phyloP scores from a whole-genome alignment of 768 basidiomycete species.

The Kwoniella sp. region DNA sequence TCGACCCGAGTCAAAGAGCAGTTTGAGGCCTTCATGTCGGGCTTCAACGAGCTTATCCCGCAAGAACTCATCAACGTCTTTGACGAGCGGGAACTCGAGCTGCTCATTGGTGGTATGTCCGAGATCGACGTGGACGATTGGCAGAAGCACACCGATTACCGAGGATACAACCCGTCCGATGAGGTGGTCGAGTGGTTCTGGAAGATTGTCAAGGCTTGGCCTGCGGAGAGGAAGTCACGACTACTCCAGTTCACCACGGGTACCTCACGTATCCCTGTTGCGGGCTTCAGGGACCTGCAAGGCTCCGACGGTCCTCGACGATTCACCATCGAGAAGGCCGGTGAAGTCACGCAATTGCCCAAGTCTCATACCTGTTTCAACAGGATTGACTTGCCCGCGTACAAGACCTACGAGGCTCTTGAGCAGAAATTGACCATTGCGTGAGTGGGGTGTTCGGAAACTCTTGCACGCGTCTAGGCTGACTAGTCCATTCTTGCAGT shows the following conservation, averaged over 20 bases:
- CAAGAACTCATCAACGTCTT: constrained; percentile 97
- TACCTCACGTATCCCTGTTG: constrained; percentile 75
- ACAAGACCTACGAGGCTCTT: constrained; percentile 87
- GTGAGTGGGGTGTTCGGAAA: constrained; percentile 49
- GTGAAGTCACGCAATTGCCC: constrained; percentile 90
- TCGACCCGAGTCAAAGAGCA: constrained; percentile 96
- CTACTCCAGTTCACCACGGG: constrained; percentile 95
- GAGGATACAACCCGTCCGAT: constrained; percentile 56
- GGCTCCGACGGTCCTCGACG: constrained; percentile 92
- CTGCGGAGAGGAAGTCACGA: constrained; percentile 94
- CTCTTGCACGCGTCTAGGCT: neutral
- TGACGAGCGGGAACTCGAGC: constrained; percentile 92
- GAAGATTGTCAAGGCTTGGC: constrained; percentile 97
- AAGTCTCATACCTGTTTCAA: constrained; percentile 99
- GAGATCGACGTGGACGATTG: constrained; percentile 99
- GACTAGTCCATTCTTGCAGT: constrained; percentile 15
- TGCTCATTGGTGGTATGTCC: constrained; percentile 98
- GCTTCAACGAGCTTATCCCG: constrained; percentile 98
- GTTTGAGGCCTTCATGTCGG: constrained; percentile 99
- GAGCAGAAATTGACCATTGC: constrained; percentile 86
- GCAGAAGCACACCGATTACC: constrained; percentile 99
- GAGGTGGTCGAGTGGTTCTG: constrained; percentile 95
- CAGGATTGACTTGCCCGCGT: constrained; percentile 80
- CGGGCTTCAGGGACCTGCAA: constrained; percentile 97
- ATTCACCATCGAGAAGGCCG: constrained; percentile 98